Base-by-base conservation (phyloP, 352 stramenopile species). In the Globisporangium solare region DNA sequence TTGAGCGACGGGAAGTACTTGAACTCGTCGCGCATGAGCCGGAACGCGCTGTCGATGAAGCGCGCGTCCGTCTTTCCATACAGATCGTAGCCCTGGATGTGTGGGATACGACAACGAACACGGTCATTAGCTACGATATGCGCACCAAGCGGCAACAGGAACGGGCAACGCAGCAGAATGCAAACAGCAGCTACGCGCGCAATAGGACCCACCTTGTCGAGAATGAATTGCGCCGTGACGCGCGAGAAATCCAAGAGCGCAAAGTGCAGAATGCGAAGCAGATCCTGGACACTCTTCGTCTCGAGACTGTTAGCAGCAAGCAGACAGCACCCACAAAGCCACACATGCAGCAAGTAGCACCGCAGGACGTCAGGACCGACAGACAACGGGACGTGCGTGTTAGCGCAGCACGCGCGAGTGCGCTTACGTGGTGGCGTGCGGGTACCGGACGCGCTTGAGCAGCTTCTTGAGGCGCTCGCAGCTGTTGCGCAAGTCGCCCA, bases 31-130 rank as follows among this genome's bases (percentile, higher is more conserved):
- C 83, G 77, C 51, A 89, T 51, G 47, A 92, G 67, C 14, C 79
- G 83, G 60, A 92, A 91, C 20, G 67, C 65, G 53, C 77, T 74
- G 54, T 91, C 81, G 45, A 92, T 74, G 56, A 93, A 93, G 49
- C 80, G 78, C 61, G 68, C 64, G 47, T 93, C 83, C 27, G 83
- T 90, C 65, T 91, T 88, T 20, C 79, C 83, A 31, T 79, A 85
- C 56, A 93, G 52, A 56, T 93, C 79, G 59, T 86, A 89, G 54
- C 76, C 77, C 66, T 76, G 40, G 5, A 35, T 3, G 5, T 3
- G 5, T 27, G 24, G 24, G 5, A 1, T 2, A 22, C 8, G 6
- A 37, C 13, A 43, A 49, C 14, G 51, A 22, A 10, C 27, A 35
- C 27, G 52, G 21, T 15, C 12, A n/a, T 21, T 12, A 45, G 0